Evolutionary conservation across 257 asterid genomes (phyloP).

Genomic region (Solanum paucissectum): DNA sequence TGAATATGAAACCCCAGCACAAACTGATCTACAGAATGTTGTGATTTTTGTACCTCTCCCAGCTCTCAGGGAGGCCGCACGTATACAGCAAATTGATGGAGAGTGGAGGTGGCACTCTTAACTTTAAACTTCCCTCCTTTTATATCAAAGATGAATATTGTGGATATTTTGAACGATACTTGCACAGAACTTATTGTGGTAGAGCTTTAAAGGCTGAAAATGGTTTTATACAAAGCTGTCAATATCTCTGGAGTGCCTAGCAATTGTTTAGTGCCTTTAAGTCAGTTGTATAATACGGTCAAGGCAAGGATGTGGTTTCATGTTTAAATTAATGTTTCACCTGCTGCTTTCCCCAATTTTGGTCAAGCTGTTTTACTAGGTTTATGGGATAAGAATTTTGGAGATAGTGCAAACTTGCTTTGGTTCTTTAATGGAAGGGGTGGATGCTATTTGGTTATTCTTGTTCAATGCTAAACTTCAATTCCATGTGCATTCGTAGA

Average conservation of each 20-base stretch:
- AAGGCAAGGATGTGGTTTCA: not conserved
- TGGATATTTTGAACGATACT: not conserved
- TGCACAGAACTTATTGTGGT: not conserved
- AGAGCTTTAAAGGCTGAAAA: not conserved
- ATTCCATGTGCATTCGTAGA: not conserved
- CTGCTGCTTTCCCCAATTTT: not conserved
- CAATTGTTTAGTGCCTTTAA: not conserved
- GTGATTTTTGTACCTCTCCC: constrained; percentile 91
- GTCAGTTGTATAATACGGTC: not conserved
- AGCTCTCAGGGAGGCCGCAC: constrained; percentile 80
- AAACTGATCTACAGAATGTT: constrained; percentile 78
- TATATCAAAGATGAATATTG: not conserved
- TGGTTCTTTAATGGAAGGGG: not conserved
- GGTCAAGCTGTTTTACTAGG: not conserved
- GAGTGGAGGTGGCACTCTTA: constrained; percentile 62
- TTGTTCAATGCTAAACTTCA: not conserved
- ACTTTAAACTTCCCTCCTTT: not conserved
- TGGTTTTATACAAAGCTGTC: not conserved
- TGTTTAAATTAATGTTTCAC: not conserved
- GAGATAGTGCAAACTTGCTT: not conserved
- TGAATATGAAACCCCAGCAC: constrained; percentile 74
- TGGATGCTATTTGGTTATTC: not conserved
- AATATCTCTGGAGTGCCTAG: not conserved
- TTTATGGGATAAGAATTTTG: not conserved
- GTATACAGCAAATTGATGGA: constrained; percentile 75